Percentiles rank a stretch among this genome's conserved stretches.
Conservation (phyloP, 306 rosid genomes). For the Canavalia ensiformis region DNA sequence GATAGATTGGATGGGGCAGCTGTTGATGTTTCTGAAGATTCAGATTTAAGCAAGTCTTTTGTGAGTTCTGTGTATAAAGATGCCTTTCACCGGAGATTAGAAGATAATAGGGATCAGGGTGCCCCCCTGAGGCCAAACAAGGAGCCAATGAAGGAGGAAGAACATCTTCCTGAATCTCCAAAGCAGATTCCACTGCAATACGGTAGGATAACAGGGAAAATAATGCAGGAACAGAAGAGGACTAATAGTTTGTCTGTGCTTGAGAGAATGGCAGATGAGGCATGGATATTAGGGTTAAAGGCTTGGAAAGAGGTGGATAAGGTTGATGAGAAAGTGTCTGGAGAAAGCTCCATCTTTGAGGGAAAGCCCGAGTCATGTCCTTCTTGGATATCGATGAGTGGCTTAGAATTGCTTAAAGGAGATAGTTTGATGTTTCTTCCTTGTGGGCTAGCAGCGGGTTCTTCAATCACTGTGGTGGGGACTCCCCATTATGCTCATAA, state of each 20-base stretch:
- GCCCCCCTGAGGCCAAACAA: conserved; percentile 76
- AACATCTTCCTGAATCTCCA: conserved; percentile 49
- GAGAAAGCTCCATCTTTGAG: conserved; percentile 69
- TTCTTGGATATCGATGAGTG: conserved; percentile 85
- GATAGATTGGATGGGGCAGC: conserved; percentile 52
- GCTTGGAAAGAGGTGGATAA: conserved; percentile 79
- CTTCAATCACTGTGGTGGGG: conserved; percentile 91
- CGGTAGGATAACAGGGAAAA: conserved; percentile 79
- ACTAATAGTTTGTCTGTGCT: conserved; percentile 71
- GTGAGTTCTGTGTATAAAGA: conserved; percentile 78
- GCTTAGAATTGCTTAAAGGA: conserved; percentile 73
- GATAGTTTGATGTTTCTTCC: conserved; percentile 92
- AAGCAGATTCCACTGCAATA: conserved; percentile 59
- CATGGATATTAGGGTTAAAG: conserved; percentile 82
- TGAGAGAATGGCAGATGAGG: conserved; percentile 97
- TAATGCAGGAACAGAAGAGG: conserved; percentile 61
- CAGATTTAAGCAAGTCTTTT: conserved; percentile 71
- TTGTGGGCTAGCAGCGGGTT: conserved; percentile 98
- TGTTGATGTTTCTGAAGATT: conserved; percentile 51
- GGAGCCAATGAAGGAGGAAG: conserved; percentile 72
- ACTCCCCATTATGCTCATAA: conserved; percentile 84
- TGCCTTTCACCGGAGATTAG: conserved; percentile 77
- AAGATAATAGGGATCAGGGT: conserved; percentile 65
- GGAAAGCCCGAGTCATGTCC: conserved; percentile 83
- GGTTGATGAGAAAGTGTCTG: conserved; percentile 57